These are phyloP conservation scores for Rhododendron ferrugineum DNA, from an alignment of 148 eudicot species.

Conservation along the genomic window DNA sequence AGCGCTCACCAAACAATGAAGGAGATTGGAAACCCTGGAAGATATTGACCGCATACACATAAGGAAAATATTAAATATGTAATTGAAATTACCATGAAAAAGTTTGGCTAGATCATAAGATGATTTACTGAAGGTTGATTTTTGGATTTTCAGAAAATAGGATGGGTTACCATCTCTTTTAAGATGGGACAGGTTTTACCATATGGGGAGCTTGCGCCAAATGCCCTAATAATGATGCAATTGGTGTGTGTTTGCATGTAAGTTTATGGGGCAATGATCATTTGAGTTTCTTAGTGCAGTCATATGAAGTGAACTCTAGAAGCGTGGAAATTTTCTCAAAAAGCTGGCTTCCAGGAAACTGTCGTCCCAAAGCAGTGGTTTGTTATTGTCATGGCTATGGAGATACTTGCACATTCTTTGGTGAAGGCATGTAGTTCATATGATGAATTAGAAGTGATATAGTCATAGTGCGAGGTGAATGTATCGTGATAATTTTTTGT, in stretches of 20 bases:
- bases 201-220: neutral
- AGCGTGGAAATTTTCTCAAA: constrained; percentile 76
- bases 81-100: neutral
- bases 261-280: constrained; percentile 2
- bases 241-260: neutral
- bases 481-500: constrained; percentile 16
- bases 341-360: constrained; percentile 72
- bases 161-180: neutral
- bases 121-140: neutral
- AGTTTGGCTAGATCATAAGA: neutral
- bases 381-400: constrained; percentile 93
- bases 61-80: neutral
- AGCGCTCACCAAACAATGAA: neutral
- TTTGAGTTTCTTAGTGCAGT: constrained; percentile 38
- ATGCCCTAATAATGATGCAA: neutral
- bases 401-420: constrained; percentile 93
- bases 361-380: constrained; percentile 65
- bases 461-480: constrained; percentile 2
- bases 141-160: neutral
- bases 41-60: neutral
- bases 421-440: constrained; percentile 65
- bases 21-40: neutral
- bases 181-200: neutral
- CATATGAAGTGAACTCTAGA: constrained; percentile 69
- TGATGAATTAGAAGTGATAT: constrained; percentile 7